Percentiles rank a stretch among this genome's conserved stretches.
phyloP scores from a whole-genome alignment of 2,329 filamentous ascomycete species.

The Ceratocystis ficicola region DNA sequence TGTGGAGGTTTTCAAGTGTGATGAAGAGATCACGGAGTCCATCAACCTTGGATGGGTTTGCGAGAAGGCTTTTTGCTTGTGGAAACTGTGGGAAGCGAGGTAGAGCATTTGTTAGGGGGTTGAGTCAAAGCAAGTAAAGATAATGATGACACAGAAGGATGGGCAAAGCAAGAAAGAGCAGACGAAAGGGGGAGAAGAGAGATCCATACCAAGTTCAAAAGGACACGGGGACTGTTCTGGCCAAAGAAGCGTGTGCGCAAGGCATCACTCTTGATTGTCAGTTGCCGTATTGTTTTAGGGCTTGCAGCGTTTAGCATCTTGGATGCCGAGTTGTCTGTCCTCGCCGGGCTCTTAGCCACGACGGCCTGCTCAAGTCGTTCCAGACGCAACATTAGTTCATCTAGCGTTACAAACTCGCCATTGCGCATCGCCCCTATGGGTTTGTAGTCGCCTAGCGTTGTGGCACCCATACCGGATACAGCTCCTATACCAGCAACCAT shows the following conservation, averaged over 20 bases:
- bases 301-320: conserved; percentile 29
- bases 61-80: conserved; percentile 42
- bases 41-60: conserved; percentile 32
- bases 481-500: neutral
- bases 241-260: conserved; percentile 41
- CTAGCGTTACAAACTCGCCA: conserved; percentile 30
- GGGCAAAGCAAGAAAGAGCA: neutral
- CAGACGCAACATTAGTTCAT: conserved; percentile 40
- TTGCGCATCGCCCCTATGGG: conserved; percentile 23
- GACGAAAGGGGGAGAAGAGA: neutral
- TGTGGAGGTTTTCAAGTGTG: conserved; percentile 38
- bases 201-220: conserved; percentile 40
- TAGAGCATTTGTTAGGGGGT: conserved; percentile 5
- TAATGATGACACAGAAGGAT: neutral
- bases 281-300: conserved; percentile 37
- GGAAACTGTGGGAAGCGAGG: conserved; percentile 34
- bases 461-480: neutral
- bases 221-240: conserved; percentile 41
- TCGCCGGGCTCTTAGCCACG: conserved; percentile 33
- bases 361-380: conserved; percentile 44
- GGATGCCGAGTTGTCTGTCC: conserved; percentile 27
- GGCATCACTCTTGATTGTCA: conserved; percentile 39
- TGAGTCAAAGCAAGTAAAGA: neutral
- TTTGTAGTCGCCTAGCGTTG: neutral
- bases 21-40: conserved; percentile 35